Evolutionary conservation across 148 eudicot genomes (phyloP), one percentile per base, ranked within the genome.

Genomic region (Rhododendron vialii): DNA sequence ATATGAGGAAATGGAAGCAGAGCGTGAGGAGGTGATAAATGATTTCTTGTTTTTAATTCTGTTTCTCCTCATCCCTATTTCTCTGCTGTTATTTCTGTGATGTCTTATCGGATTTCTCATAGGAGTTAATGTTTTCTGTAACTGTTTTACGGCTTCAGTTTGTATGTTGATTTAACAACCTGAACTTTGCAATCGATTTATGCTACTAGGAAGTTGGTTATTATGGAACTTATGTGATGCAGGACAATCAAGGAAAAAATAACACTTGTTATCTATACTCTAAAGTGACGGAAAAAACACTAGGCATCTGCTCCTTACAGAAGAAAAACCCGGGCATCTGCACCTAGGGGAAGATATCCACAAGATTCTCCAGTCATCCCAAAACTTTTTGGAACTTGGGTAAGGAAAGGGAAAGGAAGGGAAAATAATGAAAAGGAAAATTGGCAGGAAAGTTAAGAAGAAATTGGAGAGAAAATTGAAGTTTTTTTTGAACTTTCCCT

Each of bases 11-110:
- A 89, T 93, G 88, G 92, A 86, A 84, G 86, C 90, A 43, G 98
- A 95, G 87, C 94, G 91, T 36, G 95, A 93, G 85, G 99, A 97
- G 93, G 99, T 95, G 71, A 82, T 24, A 67, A 55, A 11, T 51
- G 38, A 48, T 77, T 74, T 33, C 47, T 36, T 48, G 36, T 20
- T 14, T 82, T 82, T 43, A 47, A 47, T 10, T 71, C 24, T 78
- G 17, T 38, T 50, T 26, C 61, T 30, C n/a, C 26, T 55, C 10
- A 7, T 87, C 80, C 71, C 22, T 81, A 71, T 20, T 65, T 55
- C 24, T 11, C 17, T 33, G 74, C 20, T 4, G 57, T 2, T 45
- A 73, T 33, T 26, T 17, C 10, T 38, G 7, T 33, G 35, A 71
- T 8, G 55, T 53, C 36, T 69, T 61, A 7, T n/a, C 18, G 28